Conservation (phyloP, 768 basidiomycete species). For the Boletus rubroflammeus region DNA sequence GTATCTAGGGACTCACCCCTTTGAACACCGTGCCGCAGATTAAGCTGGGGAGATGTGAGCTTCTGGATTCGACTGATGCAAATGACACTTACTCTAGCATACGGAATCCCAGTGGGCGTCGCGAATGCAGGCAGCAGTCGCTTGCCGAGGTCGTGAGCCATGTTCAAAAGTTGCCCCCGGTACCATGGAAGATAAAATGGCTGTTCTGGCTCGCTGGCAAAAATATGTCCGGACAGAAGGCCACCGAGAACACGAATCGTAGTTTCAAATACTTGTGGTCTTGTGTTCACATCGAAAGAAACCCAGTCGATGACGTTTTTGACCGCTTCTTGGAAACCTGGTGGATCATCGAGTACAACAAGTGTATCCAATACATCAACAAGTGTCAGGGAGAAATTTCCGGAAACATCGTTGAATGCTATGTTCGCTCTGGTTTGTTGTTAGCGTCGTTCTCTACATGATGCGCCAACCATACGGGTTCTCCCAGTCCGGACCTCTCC, state of each 20-base stretch:
- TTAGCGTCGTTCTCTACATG: conserved; percentile 8
- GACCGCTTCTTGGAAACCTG: conserved; percentile 82
- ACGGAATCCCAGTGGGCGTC: conserved; percentile 89
- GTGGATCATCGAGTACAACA: conserved; percentile 77
- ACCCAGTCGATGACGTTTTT: conserved; percentile 78
- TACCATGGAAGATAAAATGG: conserved; percentile 85
- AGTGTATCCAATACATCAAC: conserved; percentile 85
- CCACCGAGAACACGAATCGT: conserved; percentile 94
- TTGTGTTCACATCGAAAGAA: conserved; percentile 89
- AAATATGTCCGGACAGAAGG: conserved; percentile 80
- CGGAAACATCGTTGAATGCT: conserved; percentile 87
- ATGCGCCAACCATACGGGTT: conserved; percentile 57
- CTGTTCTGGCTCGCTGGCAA: conserved; percentile 61
- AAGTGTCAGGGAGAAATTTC: conserved; percentile 86
- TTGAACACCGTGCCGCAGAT: conserved; percentile 74
- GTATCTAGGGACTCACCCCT: conserved; percentile 79
- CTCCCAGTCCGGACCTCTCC: conserved; percentile 83
- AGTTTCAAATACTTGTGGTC: conserved; percentile 97
- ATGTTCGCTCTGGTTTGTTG: conserved; percentile 52
- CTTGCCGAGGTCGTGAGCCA: conserved; percentile 86
- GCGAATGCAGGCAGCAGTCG: conserved; percentile 88
- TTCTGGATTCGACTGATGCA: neutral
- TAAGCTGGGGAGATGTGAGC: conserved; percentile 49
- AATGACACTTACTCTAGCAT: conserved; percentile 61
- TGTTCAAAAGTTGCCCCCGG: conserved; percentile 64